A percentile compares a stretch with the other conserved stretches of the same genome.
Evolutionary conservation across 192 early-diverging fungal species (phyloP).

Genomic region (Cetraspora pellucida): DNA sequence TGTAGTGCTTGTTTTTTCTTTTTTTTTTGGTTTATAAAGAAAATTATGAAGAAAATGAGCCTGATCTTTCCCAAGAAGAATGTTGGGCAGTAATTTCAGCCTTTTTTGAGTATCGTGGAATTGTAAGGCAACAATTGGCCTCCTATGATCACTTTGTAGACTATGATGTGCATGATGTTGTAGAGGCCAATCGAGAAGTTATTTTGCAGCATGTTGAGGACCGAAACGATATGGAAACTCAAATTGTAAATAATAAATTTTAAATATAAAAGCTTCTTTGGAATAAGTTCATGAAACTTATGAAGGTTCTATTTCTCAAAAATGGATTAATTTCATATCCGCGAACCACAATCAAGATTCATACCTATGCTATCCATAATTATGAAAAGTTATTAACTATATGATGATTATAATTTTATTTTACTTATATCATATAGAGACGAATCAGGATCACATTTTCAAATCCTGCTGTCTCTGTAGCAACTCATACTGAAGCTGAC

Average conservation of each 20-base stretch:
- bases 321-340: too few relatives aligned
- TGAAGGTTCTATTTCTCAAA: too few relatives aligned
- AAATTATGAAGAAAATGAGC: slow-evolving; percentile 1
- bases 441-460: slow-evolving; percentile 59
- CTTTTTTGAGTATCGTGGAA: slow-evolving; percentile 95
- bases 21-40: neutral
- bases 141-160: slow-evolving; percentile 98
- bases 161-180: slow-evolving; percentile 93
- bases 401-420: neutral
- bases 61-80: slow-evolving; percentile 73
- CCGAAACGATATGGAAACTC: slow-evolving; percentile 69
- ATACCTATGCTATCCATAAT: too few relatives aligned
- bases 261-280: neutral
- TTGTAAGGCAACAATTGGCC: slow-evolving; percentile 95
- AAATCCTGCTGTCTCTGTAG: slow-evolving; percentile 85
- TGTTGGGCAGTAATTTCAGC: slow-evolving; percentile 92
- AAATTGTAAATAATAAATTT: slow-evolving; percentile 49
- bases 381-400: too few relatives aligned
- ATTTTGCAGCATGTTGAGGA: slow-evolving; percentile 62
- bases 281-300: neutral
- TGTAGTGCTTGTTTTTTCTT: neutral
- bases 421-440: neutral
- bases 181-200: slow-evolving; percentile 85
- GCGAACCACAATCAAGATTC: too few relatives aligned
- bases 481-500: slow-evolving; percentile 79